phyloP scores from a whole-genome alignment of 2,329 filamentous ascomycete genomes.

The Dactylellina sp. region DNA sequence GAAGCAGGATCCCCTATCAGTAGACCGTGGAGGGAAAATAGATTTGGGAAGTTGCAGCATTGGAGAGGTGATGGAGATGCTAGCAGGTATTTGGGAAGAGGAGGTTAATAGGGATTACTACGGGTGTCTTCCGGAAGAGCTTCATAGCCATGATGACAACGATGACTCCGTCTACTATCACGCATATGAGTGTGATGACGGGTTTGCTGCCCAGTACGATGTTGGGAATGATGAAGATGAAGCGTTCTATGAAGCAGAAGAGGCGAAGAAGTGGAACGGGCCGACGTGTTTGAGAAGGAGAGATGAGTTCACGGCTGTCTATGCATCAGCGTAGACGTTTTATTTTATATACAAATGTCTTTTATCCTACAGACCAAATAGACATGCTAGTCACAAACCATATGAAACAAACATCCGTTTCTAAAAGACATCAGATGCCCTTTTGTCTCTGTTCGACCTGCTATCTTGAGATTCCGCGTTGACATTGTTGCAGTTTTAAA shows the following conservation, averaged over 20 bases:
- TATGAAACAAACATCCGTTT: not conserved
- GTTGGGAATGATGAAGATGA: not conserved
- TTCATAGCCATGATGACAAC: not conserved
- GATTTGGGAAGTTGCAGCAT: constrained; percentile 10
- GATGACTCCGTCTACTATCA: not conserved
- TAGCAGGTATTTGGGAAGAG: constrained; percentile 41
- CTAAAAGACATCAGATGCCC: too few species aligned
- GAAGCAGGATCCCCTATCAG: not conserved
- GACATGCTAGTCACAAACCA: too few species aligned
- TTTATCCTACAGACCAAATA: too few species aligned
- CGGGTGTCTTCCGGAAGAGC: constrained; percentile 6
- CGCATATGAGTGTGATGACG: not conserved
- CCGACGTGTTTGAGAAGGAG: constrained; percentile 39
- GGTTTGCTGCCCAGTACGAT: not conserved
- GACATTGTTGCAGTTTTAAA: constrained; percentile 4
- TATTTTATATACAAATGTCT: not conserved
- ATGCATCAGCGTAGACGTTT: not conserved
- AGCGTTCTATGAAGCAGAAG: not conserved
- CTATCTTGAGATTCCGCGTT: not conserved
- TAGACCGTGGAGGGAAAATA: not conserved
- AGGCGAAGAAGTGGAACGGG: constrained; percentile 21
- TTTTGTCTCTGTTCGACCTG: not conserved
- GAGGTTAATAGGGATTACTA: constrained; percentile 15
- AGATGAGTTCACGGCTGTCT: constrained; percentile 21
- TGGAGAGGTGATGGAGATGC: constrained; percentile 21